Evolutionary conservation across 805 yeast species (phyloP).

Genomic region (Cyberlindnera amylophila): DNA sequence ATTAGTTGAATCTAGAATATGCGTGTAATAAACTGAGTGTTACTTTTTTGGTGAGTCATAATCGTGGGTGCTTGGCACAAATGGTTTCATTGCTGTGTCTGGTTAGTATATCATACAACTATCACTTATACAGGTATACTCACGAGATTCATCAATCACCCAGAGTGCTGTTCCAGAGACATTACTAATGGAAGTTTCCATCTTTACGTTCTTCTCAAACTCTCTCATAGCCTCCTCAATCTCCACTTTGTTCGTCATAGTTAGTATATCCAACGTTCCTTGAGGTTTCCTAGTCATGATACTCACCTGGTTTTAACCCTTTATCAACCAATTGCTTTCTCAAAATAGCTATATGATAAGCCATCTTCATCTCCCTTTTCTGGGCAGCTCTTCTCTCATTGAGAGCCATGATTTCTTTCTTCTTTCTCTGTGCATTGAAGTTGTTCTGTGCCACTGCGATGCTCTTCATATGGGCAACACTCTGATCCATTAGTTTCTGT

Average conservation of each 20-base stretch:
- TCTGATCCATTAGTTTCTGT: conserved; percentile 27
- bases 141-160: conserved; percentile 48
- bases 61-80: conserved; percentile 58
- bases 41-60: conserved; percentile 37
- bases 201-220: conserved; percentile 55
- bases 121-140: too few relatives aligned
- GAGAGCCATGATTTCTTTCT: conserved; percentile 47
- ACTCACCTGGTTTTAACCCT: conserved; percentile 49
- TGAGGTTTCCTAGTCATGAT: too few relatives aligned
- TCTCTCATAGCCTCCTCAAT: conserved; percentile 50
- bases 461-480: conserved; percentile 32
- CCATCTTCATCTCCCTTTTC: conserved; percentile 54
- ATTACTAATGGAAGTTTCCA: conserved; percentile 52
- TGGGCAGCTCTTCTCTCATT: conserved; percentile 47
- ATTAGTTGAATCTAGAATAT: too few relatives aligned
- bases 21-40: neutral
- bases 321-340: conserved; percentile 55
- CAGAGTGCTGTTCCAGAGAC: conserved; percentile 54
- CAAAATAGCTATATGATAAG: conserved; percentile 61
- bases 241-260: conserved; percentile 28
- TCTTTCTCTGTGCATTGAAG: conserved; percentile 46
- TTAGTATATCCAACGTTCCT: too few relatives aligned
- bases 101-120: neutral
- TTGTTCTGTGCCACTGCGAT: conserved; percentile 41
- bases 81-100: conserved; percentile 39